Evolutionary conservation across 2,329 filamentous ascomycete species (phyloP).

Genomic region (Esteya vermicola): DNA sequence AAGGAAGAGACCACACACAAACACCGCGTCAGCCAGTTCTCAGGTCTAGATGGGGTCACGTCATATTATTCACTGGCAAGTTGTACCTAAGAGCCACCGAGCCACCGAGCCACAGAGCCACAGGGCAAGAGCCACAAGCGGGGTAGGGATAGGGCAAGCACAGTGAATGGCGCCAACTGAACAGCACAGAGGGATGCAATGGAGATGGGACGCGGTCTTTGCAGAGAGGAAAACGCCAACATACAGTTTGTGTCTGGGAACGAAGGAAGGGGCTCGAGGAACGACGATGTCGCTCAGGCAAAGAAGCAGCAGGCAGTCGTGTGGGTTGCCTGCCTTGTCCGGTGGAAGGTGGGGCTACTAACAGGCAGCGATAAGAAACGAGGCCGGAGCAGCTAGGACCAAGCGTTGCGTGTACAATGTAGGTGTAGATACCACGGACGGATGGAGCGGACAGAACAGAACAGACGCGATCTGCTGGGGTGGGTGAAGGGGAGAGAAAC

Average conservation of each 20-base stretch:
- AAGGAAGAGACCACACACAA: not conserved
- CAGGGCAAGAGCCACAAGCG: too few relatives aligned
- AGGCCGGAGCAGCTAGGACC: not conserved
- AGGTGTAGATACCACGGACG: too few relatives aligned
- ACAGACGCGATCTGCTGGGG: too few relatives aligned
- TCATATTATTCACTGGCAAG: constrained; percentile 4
- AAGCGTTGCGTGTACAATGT: too few relatives aligned
- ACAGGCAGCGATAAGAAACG: constrained; percentile 1
- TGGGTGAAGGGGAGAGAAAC: not conserved
- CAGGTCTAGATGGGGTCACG: constrained; percentile 2
- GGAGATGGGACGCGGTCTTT: not conserved
- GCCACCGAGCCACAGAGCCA: too few relatives aligned
- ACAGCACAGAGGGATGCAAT: not conserved
- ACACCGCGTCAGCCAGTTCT: constrained; percentile 6
- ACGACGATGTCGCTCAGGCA: not conserved
- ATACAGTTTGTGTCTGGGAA: not conserved
- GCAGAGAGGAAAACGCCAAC: not conserved
- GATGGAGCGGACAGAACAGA: too few relatives aligned
- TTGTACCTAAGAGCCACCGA: not conserved
- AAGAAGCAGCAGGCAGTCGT: not conserved
- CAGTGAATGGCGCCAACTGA: not conserved
- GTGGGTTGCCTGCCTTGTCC: constrained; percentile 1
- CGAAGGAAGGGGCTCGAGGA: not conserved
- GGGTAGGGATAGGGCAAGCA: not conserved
- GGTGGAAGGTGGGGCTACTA: constrained; percentile 1